A percentile compares a stretch with the other conserved stretches of the same genome.
These are phyloP conservation scores for Alloteropsis semialata DNA, from an alignment of 176 grass and related monocot genomes.

Conservation along the genomic window DNA sequence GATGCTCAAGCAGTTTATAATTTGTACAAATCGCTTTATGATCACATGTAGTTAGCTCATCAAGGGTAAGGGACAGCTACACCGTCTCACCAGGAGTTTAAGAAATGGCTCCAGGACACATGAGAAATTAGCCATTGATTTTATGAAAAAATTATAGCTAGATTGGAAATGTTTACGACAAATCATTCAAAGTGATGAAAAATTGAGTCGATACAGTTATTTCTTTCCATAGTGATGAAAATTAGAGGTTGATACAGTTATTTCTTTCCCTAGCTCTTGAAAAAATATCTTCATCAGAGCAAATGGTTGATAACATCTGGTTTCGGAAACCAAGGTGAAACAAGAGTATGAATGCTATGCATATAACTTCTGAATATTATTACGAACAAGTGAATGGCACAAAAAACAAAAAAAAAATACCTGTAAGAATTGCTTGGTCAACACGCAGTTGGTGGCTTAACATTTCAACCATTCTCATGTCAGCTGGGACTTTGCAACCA, in stretches of 20 bases:
- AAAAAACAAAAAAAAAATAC: constrained; percentile 42
- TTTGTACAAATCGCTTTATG: not conserved
- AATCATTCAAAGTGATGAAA: not conserved
- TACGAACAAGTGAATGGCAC: not conserved
- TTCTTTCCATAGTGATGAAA: not conserved
- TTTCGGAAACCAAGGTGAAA: not conserved
- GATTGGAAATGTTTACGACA: not conserved
- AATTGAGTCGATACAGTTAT: not conserved
- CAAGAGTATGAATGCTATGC: not conserved
- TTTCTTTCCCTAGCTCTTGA: not conserved
- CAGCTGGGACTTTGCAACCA: constrained; percentile 95
- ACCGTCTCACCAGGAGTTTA: not conserved
- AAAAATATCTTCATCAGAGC: not conserved
- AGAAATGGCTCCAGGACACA: no score
- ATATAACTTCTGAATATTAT: constrained; percentile 12
- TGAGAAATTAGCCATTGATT: not conserved
- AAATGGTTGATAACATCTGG: constrained; percentile 1
- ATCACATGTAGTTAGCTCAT: not conserved
- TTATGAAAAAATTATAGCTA: not conserved
- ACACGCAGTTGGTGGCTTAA: constrained; percentile 94
- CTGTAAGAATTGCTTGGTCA: constrained; percentile 99
- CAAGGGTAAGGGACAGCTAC: not conserved
- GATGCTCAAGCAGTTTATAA: constrained; percentile 7
- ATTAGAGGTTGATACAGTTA: not conserved
- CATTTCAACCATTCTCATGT: constrained; percentile 98